A percentile compares a stretch with the other conserved stretches of the same genome.
Conservation (phyloP, 2,329 filamentous ascomycete genomes). For the Paraconiothyrium brasiliense region DNA sequence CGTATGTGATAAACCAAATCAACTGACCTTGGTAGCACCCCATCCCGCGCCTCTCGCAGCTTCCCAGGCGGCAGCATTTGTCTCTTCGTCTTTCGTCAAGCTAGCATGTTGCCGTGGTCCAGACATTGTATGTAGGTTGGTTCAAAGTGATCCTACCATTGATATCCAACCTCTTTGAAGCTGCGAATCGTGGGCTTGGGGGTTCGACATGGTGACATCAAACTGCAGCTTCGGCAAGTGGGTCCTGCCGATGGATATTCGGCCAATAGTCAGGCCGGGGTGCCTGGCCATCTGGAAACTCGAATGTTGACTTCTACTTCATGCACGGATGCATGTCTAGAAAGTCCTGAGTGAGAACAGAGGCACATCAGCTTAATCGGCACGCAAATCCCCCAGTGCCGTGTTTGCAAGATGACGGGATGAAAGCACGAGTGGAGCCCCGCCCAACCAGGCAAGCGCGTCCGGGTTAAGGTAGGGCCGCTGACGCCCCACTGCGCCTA, state of each 20-base stretch:
- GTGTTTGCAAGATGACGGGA: neutral
- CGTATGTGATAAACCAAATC: conserved; percentile 2
- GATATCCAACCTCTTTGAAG: neutral
- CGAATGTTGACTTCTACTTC: neutral
- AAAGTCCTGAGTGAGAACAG: neutral
- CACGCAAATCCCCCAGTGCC: neutral
- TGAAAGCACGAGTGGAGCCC: neutral
- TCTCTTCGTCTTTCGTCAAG: conserved; percentile 70
- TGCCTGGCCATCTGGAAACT: neutral
- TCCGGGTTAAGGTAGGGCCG: conserved; percentile 1
- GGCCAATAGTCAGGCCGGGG: conserved; percentile 6
- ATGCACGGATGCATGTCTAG: neutral
- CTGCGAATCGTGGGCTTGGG: neutral
- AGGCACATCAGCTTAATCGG: neutral
- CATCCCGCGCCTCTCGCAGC: conserved; percentile 72
- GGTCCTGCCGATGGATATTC: conserved; percentile 3
- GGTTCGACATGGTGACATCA: conserved; percentile 14
- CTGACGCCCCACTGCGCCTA: neutral
- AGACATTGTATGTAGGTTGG: conserved; percentile 44
- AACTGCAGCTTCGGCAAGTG: conserved; percentile 14
- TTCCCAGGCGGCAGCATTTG: conserved; percentile 75
- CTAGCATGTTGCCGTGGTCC: conserved; percentile 60
- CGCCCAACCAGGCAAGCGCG: neutral
- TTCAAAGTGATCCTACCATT: conserved; percentile 1
- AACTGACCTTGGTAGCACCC: conserved; percentile 70